These are phyloP conservation scores for Sextonia rubra DNA, from an alignment of 164 flowering plant species.

Conservation along the genomic window DNA sequence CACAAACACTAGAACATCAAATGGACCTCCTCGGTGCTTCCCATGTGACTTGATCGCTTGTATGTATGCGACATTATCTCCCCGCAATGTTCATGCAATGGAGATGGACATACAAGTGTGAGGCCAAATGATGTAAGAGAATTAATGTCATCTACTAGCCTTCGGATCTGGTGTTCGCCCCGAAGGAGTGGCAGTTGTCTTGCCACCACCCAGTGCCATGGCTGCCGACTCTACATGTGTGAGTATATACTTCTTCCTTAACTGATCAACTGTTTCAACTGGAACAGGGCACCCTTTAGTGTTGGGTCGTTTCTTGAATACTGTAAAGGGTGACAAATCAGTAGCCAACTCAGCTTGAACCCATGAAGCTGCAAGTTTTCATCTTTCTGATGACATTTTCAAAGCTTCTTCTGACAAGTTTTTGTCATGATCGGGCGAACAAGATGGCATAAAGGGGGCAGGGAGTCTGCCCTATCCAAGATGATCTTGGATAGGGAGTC, in stretches of 20 bases:
- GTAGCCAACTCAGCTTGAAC: constrained; percentile 84
- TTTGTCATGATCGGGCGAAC: constrained; percentile 49
- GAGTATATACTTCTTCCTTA: constrained; percentile 93
- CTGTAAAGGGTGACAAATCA: constrained; percentile 66
- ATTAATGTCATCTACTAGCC: constrained; percentile 8
- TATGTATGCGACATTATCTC: no score
- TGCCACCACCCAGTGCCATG: constrained; percentile 68
- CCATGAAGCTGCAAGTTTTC: constrained; percentile 77
- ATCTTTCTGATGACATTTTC: constrained; percentile 55
- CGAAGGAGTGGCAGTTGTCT: background rate
- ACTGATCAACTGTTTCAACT: constrained; percentile 63
- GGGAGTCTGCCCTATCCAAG: no score
- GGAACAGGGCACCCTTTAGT: constrained; percentile 33
- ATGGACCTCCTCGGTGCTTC: no score
- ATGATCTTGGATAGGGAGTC: no score
- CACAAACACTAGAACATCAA: no score
- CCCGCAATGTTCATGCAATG: background rate
- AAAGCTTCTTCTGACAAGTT: constrained; percentile 53
- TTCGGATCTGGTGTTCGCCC: constrained; percentile 3
- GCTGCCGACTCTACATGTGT: constrained; percentile 96
- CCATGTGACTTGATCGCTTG: no score
- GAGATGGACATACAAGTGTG: background rate
- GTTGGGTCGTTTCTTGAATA: constrained; percentile 41
- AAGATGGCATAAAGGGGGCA: no score
- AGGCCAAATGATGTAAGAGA: background rate